These are phyloP conservation scores for Volutella citrinella DNA, from an alignment of 2,329 filamentous ascomycete genomes.

Conservation along the genomic window DNA sequence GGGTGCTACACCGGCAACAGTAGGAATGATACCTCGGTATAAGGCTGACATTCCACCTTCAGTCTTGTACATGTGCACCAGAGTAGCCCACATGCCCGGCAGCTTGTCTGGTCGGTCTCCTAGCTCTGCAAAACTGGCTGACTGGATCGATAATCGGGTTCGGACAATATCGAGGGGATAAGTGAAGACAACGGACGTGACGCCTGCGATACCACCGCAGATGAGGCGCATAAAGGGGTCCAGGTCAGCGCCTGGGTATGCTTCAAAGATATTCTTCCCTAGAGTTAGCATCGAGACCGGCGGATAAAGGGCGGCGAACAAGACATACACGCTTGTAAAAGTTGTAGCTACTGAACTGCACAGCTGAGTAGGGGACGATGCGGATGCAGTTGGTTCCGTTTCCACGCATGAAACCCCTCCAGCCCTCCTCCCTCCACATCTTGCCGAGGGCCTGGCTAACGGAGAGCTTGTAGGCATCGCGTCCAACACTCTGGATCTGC, in stretches of 20 bases:
- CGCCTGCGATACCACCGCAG: slow-evolving; percentile 89
- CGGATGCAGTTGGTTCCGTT: slow-evolving; percentile 98
- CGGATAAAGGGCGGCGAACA: too few relatives aligned
- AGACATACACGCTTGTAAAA: slow-evolving; percentile 82
- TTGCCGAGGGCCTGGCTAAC: slow-evolving; percentile 85
- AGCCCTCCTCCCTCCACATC: slow-evolving; percentile 97
- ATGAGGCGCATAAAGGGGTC: slow-evolving; percentile 71
- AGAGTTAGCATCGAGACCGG: slow-evolving; percentile 3
- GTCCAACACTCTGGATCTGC: slow-evolving; percentile 86
- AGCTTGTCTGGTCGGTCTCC: slow-evolving; percentile 62
- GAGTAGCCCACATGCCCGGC: slow-evolving; percentile 88
- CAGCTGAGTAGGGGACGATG: slow-evolving; percentile 96
- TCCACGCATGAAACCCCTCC: slow-evolving; percentile 94
- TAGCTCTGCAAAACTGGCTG: slow-evolving; percentile 86
- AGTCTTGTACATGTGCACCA: slow-evolving; percentile 80
- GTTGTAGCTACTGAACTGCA: slow-evolving; percentile 98
- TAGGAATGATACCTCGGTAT: slow-evolving; percentile 94
- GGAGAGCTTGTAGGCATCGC: slow-evolving; percentile 90
- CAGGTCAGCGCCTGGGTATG: slow-evolving; percentile 70
- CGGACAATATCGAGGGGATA: slow-evolving; percentile 98
- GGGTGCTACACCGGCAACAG: slow-evolving; percentile 90
- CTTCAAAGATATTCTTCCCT: slow-evolving; percentile 68
- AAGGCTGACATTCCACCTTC: slow-evolving; percentile 83
- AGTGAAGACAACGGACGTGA: slow-evolving; percentile 92
- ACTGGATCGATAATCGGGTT: slow-evolving; percentile 93